These are phyloP conservation scores for Botrytis fragariae DNA, from an alignment of 2,329 filamentous ascomycete species.

Conservation along the genomic window DNA sequence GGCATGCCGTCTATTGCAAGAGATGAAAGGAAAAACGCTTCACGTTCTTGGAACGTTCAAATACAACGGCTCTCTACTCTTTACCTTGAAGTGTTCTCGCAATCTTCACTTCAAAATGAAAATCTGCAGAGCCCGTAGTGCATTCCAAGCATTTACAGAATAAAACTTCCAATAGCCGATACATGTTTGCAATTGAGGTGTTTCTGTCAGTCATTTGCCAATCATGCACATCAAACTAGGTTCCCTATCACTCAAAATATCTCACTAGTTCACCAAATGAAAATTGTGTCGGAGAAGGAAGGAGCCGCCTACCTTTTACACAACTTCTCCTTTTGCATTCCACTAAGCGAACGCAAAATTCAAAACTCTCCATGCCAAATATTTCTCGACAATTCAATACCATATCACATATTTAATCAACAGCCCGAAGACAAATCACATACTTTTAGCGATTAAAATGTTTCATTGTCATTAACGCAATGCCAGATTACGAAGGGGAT, in stretches of 20 bases:
- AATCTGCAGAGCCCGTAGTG: neutral
- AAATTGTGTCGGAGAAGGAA: neutral
- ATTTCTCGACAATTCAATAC: neutral
- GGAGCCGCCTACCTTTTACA: neutral
- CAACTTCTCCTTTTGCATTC: neutral
- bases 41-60: neutral
- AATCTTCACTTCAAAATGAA: neutral
- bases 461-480: neutral
- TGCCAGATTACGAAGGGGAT: neutral
- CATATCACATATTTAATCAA: neutral
- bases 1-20: neutral
- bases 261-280: neutral
- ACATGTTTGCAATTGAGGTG: too few species aligned
- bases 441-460: neutral
- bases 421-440: neutral
- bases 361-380: neutral
- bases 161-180: neutral
- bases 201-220: too few species aligned
- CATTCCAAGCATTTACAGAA: neutral
- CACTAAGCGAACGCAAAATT: neutral
- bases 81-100: neutral
- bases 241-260: neutral
- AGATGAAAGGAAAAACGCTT: neutral
- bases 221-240: rapidly evolving
- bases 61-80: neutral